Percentiles rank a stretch among this genome's conserved stretches.
Conservation (phyloP, 768 basidiomycete species). For the Lentinula aciculospora region DNA sequence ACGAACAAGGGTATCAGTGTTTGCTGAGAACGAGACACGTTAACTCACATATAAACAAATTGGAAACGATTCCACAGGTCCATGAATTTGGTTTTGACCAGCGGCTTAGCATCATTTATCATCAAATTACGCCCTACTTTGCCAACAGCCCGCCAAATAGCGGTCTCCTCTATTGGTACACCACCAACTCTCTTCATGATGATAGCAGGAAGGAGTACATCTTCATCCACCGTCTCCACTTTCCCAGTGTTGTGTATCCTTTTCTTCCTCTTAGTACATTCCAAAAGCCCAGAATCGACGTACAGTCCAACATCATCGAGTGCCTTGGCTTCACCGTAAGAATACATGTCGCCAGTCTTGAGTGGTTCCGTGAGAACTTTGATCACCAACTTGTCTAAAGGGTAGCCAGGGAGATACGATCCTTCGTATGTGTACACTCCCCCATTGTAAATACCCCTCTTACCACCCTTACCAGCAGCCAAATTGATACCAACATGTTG, state of each 20-base stretch:
- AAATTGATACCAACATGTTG: neutral
- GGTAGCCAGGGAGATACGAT: neutral
- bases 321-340: neutral
- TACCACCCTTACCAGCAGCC: neutral
- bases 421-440: neutral
- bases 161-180: neutral
- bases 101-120: neutral
- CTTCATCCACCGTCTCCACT: neutral
- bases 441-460: neutral
- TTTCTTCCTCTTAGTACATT: neutral
- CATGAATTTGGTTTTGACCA: neutral
- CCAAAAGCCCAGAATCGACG: neutral
- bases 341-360: neutral
- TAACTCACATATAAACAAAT: neutral
- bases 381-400: neutral
- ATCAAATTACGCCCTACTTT: neutral
- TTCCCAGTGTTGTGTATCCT: neutral
- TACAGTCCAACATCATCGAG: neutral
- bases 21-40: neutral
- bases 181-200: neutral
- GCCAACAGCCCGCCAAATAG: neutral
- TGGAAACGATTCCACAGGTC: neutral
- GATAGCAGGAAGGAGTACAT: neutral
- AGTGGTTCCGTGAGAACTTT: neutral
- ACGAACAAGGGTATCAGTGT: neutral